Evolutionary conservation across 106 monocot genomes (phyloP).

Genomic region (Dendrobium nobile): DNA sequence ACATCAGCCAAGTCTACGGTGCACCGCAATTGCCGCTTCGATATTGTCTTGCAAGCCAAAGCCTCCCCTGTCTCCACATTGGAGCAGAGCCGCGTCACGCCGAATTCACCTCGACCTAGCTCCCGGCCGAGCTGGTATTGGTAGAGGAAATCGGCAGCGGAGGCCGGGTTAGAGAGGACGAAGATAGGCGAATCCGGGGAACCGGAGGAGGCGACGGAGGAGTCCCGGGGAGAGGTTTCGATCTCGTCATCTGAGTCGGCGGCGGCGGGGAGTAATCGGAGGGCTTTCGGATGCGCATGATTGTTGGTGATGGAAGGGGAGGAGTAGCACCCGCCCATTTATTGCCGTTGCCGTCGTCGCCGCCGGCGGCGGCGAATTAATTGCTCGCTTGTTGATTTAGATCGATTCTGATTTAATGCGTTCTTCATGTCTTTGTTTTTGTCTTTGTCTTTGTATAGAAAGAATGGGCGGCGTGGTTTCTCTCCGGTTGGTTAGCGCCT

Average conservation of each 20-base stretch:
- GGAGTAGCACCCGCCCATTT: slow-evolving; percentile 42
- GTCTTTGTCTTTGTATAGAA: not conserved
- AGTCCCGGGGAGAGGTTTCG: not conserved
- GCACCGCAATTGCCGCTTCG: slow-evolving; percentile 21
- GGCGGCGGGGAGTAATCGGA: slow-evolving; percentile 4
- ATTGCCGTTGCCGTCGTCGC: not conserved
- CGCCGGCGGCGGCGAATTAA: not conserved
- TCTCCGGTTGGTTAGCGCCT: not conserved
- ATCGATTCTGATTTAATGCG: not conserved
- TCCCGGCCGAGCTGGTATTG: slow-evolving; percentile 22
- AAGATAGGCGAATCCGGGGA: not conserved
- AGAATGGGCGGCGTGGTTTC: not conserved
- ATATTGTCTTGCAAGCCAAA: slow-evolving; percentile 32
- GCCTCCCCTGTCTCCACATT: slow-evolving; percentile 11
- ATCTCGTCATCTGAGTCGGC: slow-evolving; percentile 2
- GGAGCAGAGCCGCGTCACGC: slow-evolving; percentile 23
- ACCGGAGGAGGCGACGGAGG: not conserved
- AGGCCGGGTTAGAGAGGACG: slow-evolving; percentile 12
- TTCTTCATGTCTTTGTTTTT: not conserved
- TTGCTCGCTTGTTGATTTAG: not conserved
- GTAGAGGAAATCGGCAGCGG: slow-evolving; percentile 10
- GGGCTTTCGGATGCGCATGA: not conserved
- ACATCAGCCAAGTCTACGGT: slow-evolving; percentile 13
- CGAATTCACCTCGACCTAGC: slow-evolving; percentile 37
- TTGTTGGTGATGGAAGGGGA: slow-evolving; percentile 7